Conservation (phyloP, 306 rosid species). For the Acmispon strigosus region DNA sequence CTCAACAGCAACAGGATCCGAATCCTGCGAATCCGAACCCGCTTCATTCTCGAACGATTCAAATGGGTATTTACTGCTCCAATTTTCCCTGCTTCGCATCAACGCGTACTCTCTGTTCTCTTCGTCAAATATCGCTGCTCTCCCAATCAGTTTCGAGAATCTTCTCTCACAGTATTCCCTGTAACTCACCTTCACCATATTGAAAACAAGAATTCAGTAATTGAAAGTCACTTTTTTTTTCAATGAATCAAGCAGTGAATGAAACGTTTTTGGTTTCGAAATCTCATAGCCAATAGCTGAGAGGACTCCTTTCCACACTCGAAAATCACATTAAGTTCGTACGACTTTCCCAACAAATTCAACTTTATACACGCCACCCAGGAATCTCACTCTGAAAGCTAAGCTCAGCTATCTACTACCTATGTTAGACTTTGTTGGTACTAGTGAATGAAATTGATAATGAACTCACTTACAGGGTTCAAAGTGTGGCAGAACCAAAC, state of each 20-base stretch:
- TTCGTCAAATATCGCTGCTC: slow-evolving; percentile 57
- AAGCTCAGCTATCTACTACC: too few species aligned
- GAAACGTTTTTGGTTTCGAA: too few species aligned
- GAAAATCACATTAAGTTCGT: too few species aligned
- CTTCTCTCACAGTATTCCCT: slow-evolving; percentile 59
- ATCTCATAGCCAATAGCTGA: too few species aligned
- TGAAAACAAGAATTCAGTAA: background rate
- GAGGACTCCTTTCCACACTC: too few species aligned
- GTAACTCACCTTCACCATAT: slow-evolving; percentile 44
- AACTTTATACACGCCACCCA: too few species aligned
- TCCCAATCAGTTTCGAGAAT: slow-evolving; percentile 66
- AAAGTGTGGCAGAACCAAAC: slow-evolving; percentile 93
- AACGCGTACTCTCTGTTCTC: slow-evolving; percentile 86
- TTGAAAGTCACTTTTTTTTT: too few species aligned
- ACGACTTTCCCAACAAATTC: too few species aligned
- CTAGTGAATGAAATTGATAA: background rate
- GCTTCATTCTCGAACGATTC: slow-evolving; percentile 75
- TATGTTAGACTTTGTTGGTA: too few species aligned
- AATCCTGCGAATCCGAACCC: slow-evolving; percentile 25
- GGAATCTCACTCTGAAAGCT: too few species aligned
- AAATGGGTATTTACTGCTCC: slow-evolving; percentile 54
- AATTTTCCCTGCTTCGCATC: slow-evolving; percentile 56
- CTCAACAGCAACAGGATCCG: background rate
- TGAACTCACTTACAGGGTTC: slow-evolving; percentile 46
- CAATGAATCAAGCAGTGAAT: too few species aligned